Base-by-base conservation (phyloP, 2,329 filamentous ascomycete genomes). In the Ophiostoma populinum region DNA sequence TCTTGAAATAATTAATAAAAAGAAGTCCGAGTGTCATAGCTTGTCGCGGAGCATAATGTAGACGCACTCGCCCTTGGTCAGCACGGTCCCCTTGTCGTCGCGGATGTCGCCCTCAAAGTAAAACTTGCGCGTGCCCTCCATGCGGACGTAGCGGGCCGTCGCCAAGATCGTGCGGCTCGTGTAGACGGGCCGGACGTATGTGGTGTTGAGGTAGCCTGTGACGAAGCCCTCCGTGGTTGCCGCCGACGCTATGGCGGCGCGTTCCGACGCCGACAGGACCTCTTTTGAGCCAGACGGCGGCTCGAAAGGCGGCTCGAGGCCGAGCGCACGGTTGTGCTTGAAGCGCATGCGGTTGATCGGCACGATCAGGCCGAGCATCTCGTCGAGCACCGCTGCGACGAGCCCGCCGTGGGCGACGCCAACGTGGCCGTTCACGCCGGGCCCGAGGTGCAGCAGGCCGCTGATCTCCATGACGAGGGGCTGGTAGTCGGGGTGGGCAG, bases 331-430 rank as follows among this genome's bases (percentile, higher is more conserved):
- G 17, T 40, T 34, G 15, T 35, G 34, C 10, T 22, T 24, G 7
- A 28, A 30, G 2, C 40, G 42, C 5, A 17, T 12, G 24, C 42
- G 41, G 41, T 67, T 66, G 19, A 60, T 44, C 3, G 54, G 53
- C 8, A 68, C 52, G 13, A 71, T 42, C 6, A 63, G 52, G 1
- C 70, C 67, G 47, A 67, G 62, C 6, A 56, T 51, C 46, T 77
- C 71, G 45, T 77, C 71, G 16, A 77, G 48, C n/a, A 76, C 47
- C 0, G 64, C 60, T 7, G 61, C 60, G 6, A 68, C 58, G 20
- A 75, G 59, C 2, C 71, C 72, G 15, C 72, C 70, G 47, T 77
- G 72, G 8, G 58, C 53, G 6, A 68, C 55, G 3, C 55, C 49
- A 2, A 63, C 52, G 43, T 64, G 63, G 2, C 71, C 71, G 42